Evolutionary conservation across 2,329 filamentous ascomycete species (phyloP).

Genomic region (Dothidotthia symphoricarpi): DNA sequence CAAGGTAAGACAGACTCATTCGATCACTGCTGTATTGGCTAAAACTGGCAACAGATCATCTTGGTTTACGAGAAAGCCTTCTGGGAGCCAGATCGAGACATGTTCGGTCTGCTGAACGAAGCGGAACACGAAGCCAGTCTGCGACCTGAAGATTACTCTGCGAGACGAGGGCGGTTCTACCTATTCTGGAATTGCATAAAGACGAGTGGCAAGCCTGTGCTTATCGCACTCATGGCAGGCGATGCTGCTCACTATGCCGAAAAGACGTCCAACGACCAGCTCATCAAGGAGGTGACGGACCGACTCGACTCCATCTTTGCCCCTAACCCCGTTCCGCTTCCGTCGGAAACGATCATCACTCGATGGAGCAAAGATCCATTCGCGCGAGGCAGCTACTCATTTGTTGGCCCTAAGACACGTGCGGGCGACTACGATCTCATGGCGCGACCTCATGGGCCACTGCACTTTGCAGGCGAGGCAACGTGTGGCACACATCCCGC

Average conservation of each 20-base stretch:
- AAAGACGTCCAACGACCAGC: slow-evolving; percentile 67
- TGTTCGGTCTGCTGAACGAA: slow-evolving; percentile 86
- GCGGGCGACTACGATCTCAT: slow-evolving; percentile 90
- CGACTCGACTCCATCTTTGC: slow-evolving; percentile 75
- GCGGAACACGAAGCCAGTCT: slow-evolving; percentile 68
- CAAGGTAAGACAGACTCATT: slow-evolving; percentile 56
- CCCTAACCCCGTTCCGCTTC: slow-evolving; percentile 63
- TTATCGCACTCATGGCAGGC: slow-evolving; percentile 93
- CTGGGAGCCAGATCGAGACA: slow-evolving; percentile 86
- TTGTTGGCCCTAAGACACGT: slow-evolving; percentile 77
- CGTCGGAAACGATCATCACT: slow-evolving; percentile 83
- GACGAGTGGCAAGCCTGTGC: slow-evolving; percentile 78
- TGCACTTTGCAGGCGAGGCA: slow-evolving; percentile 95
- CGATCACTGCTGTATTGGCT: slow-evolving; percentile 2
- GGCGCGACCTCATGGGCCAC: slow-evolving; percentile 77
- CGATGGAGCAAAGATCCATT: slow-evolving; percentile 90
- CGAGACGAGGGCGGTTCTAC: slow-evolving; percentile 86
- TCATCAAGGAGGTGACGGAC: slow-evolving; percentile 76
- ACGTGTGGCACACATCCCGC: slow-evolving; percentile 95
- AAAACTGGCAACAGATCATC: slow-evolving; percentile 56
- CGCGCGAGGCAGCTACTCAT: slow-evolving; percentile 93
- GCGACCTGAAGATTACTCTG: slow-evolving; percentile 74
- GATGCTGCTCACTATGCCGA: slow-evolving; percentile 91
- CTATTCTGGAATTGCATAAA: slow-evolving; percentile 96
- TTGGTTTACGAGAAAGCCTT: slow-evolving; percentile 86